Evolutionary conservation across 306 rosid species (phyloP).

Genomic region (Castanea mollissima): DNA sequence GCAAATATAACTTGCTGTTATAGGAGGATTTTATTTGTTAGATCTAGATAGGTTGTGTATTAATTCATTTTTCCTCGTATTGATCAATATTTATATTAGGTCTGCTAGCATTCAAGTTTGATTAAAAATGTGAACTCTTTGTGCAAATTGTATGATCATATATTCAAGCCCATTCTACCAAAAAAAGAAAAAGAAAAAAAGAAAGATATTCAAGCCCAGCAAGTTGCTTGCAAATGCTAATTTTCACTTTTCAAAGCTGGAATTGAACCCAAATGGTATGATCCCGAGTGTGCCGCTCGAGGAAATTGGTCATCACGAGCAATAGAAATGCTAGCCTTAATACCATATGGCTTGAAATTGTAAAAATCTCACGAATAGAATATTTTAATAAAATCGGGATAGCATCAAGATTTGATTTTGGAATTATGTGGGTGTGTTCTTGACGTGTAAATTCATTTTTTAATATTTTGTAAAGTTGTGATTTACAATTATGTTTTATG

Average conservation of each 20-base stretch:
- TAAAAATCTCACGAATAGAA: no score
- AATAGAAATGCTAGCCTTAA: slow-evolving; percentile 64
- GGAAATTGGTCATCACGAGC: slow-evolving; percentile 75
- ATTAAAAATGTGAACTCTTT: background rate
- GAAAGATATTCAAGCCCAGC: slow-evolving; percentile 71
- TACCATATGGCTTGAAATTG: slow-evolving; percentile 60
- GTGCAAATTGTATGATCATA: slow-evolving; percentile 65
- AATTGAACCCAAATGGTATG: slow-evolving; percentile 42
- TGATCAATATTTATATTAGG: no score
- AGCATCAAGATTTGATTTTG: no score
- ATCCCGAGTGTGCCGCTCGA: slow-evolving; percentile 91
- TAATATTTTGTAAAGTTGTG: no score
- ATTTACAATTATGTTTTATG: no score
- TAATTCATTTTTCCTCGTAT: no score
- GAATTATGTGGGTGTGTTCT: no score
- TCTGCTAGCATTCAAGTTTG: no score
- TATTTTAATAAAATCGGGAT: background rate
- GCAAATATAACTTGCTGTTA: no score
- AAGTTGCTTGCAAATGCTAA: slow-evolving; percentile 61
- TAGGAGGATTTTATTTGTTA: background rate
- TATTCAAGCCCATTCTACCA: no score
- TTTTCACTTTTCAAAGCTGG: slow-evolving; percentile 69
- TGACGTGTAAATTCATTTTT: no score
- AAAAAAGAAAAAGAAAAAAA: no score
- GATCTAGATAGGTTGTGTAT: background rate